Evolutionary conservation across 352 stramenopile genomes (phyloP).

Genomic region (Globisporangium cylindrosporum): DNA sequence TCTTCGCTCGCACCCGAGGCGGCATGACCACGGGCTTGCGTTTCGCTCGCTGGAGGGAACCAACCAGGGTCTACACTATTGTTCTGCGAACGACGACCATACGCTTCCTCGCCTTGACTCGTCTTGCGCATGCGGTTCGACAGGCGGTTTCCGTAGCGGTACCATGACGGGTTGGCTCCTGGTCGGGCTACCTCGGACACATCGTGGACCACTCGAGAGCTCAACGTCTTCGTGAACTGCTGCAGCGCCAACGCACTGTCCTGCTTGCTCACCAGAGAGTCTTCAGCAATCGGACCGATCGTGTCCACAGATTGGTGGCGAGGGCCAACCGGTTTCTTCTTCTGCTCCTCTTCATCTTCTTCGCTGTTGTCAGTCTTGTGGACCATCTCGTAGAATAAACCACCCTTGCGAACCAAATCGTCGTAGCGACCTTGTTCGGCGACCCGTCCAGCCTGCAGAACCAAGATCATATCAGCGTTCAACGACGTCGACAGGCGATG

Average conservation of each 20-base stretch:
- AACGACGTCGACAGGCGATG: conserved; percentile 81
- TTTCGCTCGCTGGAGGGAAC: conserved; percentile 26
- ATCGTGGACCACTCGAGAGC: conserved; percentile 69
- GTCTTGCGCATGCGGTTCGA: conserved; percentile 64
- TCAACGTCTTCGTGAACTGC: conserved; percentile 83
- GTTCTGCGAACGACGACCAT: conserved; percentile 60
- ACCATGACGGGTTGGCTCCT: conserved; percentile 56
- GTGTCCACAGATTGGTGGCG: conserved; percentile 33
- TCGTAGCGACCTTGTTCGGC: conserved; percentile 81
- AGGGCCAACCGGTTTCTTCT: conserved; percentile 25
- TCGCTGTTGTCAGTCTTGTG: conserved; percentile 62
- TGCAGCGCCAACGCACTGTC: conserved; percentile 73
- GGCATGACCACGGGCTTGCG: conserved; percentile 31
- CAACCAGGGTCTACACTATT: conserved; percentile 52
- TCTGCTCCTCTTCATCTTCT: conserved; percentile 42
- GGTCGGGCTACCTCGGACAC: conserved; percentile 35
- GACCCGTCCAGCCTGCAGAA: conserved; percentile 72
- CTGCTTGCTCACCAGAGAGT: conserved; percentile 36
- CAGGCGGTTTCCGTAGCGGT: conserved; percentile 73
- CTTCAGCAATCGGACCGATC: conserved; percentile 38
- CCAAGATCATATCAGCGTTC: conserved; percentile 81
- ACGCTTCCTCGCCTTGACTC: conserved; percentile 46
- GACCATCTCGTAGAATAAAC: conserved; percentile 85
- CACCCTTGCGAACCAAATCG: conserved; percentile 56
- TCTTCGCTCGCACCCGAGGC: conserved; percentile 57